Conservation (phyloP, 148 eudicot species). For the Silene conica region DNA sequence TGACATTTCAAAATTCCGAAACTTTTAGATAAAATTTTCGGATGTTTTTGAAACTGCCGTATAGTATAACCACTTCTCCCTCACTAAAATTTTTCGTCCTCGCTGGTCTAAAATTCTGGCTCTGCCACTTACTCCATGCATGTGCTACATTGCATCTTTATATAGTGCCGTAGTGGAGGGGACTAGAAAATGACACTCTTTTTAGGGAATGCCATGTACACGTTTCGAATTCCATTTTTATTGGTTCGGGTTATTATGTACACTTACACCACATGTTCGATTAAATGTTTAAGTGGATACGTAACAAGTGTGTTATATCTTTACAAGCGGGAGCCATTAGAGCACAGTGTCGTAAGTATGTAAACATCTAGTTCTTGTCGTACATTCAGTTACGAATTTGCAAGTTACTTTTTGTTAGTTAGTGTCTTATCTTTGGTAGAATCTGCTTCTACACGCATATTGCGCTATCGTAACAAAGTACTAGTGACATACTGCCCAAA, state of each 20-base stretch:
- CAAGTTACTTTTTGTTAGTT: constrained; percentile 5
- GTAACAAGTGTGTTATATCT: background rate
- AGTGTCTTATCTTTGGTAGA: constrained; percentile 4
- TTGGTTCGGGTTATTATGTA: background rate
- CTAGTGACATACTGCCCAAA: background rate
- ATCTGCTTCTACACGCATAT: background rate
- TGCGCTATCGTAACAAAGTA: background rate
- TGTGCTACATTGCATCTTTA: background rate
- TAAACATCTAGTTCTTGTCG: background rate
- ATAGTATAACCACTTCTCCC: too few species aligned
- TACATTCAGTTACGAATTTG: constrained; percentile 8
- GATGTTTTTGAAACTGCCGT: too few species aligned
- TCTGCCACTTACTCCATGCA: too few species aligned
- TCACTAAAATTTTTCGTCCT: too few species aligned
- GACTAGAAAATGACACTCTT: background rate
- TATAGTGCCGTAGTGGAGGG: background rate
- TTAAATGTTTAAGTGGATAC: background rate
- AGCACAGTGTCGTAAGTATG: background rate
- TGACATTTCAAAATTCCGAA: too few species aligned
- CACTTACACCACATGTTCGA: background rate
- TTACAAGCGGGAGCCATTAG: background rate
- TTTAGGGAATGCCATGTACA: background rate
- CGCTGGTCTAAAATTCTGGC: too few species aligned
- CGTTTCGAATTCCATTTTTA: background rate
- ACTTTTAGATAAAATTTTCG: too few species aligned